Percentiles rank a stretch among this genome's conserved stretches.
Conservation (phyloP, 352 stramenopile species). For the Phytophthora aleatoria region DNA sequence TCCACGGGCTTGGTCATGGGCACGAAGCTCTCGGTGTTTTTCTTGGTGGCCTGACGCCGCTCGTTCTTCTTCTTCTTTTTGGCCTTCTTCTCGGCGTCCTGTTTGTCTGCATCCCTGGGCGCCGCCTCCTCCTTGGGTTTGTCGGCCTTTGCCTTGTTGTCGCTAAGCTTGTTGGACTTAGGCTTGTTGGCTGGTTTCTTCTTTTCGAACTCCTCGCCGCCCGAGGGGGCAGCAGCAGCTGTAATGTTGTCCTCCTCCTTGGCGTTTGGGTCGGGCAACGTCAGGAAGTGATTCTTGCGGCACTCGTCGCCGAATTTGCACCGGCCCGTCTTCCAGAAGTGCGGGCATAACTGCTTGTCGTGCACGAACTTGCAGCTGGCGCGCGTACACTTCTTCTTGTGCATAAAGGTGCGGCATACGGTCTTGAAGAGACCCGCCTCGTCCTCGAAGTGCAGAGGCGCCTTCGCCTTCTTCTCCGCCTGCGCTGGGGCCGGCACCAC, state of each 20-base stretch:
- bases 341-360: slow-evolving; percentile 52
- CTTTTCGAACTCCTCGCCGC: slow-evolving; percentile 23
- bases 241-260: slow-evolving; percentile 9
- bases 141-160: slow-evolving; percentile 5
- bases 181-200: slow-evolving; percentile 15
- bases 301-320: slow-evolving; percentile 68
- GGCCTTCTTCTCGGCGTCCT: slow-evolving; percentile 31
- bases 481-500: slow-evolving; percentile 2
- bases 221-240: background rate
- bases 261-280: slow-evolving; percentile 11
- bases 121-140: slow-evolving; percentile 23
- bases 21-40: slow-evolving; percentile 83
- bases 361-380: slow-evolving; percentile 54
- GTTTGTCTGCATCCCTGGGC: slow-evolving; percentile 22
- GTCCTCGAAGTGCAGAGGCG: slow-evolving; percentile 50
- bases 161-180: slow-evolving; percentile 6
- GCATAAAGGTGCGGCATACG: slow-evolving; percentile 67
- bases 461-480: slow-evolving; percentile 22
- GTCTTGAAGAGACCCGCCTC: slow-evolving; percentile 60
- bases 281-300: slow-evolving; percentile 64
- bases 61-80: slow-evolving; percentile 53
- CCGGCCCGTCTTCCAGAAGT: slow-evolving; percentile 51
- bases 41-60: slow-evolving; percentile 47
- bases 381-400: slow-evolving; percentile 37
- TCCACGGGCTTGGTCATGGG: slow-evolving; percentile 74